These are phyloP conservation scores for Yamadazyma paraphyllophila DNA, from an alignment of 805 yeast species.

Conservation along the genomic window DNA sequence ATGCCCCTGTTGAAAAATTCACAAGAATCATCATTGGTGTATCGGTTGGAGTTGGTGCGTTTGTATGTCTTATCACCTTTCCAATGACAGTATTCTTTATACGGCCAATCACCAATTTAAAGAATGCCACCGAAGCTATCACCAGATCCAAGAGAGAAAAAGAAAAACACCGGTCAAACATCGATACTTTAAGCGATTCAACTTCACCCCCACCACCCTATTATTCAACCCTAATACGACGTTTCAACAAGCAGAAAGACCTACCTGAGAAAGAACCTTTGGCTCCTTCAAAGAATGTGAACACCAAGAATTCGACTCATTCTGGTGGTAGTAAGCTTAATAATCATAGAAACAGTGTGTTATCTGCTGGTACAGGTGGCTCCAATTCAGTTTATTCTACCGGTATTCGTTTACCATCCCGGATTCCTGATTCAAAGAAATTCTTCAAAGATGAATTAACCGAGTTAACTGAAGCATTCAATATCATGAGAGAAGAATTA, in stretches of 20 bases:
- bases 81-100: slow-evolving; percentile 84
- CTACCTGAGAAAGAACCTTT: slow-evolving; percentile 1
- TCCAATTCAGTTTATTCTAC: slow-evolving; percentile 39
- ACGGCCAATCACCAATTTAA: slow-evolving; percentile 74
- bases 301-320: background rate
- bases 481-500: slow-evolving; percentile 85
- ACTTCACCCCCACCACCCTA: slow-evolving; percentile 18
- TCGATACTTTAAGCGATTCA: background rate
- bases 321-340: slow-evolving; percentile 14
- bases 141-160: slow-evolving; percentile 40
- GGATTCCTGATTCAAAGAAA: slow-evolving; percentile 37
- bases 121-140: slow-evolving; percentile 77
- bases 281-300: background rate
- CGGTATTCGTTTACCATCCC: slow-evolving; percentile 40
- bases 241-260: slow-evolving; percentile 5
- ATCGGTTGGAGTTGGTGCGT: slow-evolving; percentile 72
- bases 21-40: slow-evolving; percentile 73
- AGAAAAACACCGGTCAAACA: slow-evolving; percentile 8
- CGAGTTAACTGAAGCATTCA: slow-evolving; percentile 84
- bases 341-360: slow-evolving; percentile 29
- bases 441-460: slow-evolving; percentile 80
- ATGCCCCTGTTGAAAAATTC: slow-evolving; percentile 60
- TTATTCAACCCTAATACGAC: slow-evolving; percentile 14
- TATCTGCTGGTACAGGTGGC: slow-evolving; percentile 29
- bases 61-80: slow-evolving; percentile 72